These are phyloP conservation scores for Mycena sanguinolenta DNA, from an alignment of 768 basidiomycete species.

Conservation along the genomic window DNA sequence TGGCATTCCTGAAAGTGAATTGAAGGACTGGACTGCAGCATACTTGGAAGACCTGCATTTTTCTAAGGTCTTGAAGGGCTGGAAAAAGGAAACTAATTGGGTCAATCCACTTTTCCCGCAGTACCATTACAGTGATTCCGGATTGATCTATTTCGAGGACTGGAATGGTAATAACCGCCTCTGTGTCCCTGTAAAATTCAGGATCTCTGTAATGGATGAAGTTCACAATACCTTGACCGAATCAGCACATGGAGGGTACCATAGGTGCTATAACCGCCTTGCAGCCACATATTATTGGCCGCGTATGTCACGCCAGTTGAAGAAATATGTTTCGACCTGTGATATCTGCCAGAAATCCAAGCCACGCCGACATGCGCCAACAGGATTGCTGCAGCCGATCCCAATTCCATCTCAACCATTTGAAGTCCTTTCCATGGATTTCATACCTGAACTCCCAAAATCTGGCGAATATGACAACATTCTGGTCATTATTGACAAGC, in stretches of 20 bases:
- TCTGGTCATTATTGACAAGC: background rate
- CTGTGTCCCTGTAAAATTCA: background rate
- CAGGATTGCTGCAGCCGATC: background rate
- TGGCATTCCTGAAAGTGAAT: background rate
- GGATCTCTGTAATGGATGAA: background rate
- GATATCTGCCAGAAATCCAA: background rate
- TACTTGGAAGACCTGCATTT: slow-evolving; percentile 1
- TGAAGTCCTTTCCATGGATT: background rate
- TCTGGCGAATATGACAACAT: background rate
- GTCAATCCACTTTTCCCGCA: background rate
- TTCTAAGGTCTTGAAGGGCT: background rate
- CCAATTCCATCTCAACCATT: background rate
- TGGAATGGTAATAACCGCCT: background rate
- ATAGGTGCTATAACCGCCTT: background rate
- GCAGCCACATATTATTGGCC: background rate
- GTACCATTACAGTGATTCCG: background rate
- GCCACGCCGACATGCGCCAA: background rate
- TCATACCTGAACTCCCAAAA: background rate
- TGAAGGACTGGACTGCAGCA: background rate
- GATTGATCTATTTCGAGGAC: background rate
- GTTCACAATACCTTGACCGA: background rate
- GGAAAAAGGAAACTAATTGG: background rate
- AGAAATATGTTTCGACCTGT: background rate
- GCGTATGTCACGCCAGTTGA: background rate
- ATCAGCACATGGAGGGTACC: background rate